These are phyloP conservation scores for Cerioporus squamosus DNA, from an alignment of 1,284 basidiomycete genomes.

Conservation along the genomic window DNA sequence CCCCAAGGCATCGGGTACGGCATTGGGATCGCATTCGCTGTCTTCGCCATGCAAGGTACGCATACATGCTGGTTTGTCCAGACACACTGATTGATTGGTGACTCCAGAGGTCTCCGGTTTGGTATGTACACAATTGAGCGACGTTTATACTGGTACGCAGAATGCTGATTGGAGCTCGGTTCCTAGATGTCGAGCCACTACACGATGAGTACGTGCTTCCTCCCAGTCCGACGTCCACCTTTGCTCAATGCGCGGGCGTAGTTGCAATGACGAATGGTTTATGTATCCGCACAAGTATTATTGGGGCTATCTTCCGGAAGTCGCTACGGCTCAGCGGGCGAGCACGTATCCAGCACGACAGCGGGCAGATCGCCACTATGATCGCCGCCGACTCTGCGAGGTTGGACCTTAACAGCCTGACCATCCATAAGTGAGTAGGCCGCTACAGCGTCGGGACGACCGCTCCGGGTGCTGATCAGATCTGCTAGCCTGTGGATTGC, in stretches of 20 bases:
- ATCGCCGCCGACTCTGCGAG: constrained; percentile 65
- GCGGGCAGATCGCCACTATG: constrained; percentile 75
- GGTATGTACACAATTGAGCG: constrained; percentile 33
- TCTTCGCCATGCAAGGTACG: constrained; percentile 72
- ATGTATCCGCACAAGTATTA: constrained; percentile 55
- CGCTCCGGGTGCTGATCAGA: constrained; percentile 6
- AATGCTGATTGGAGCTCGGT: neutral
- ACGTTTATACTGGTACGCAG: neutral
- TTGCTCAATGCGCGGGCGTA: too few species aligned
- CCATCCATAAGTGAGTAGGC: constrained; percentile 53
- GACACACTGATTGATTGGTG: neutral
- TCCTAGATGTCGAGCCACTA: constrained; percentile 54
- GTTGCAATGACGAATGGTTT: constrained; percentile 52
- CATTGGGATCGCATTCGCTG: constrained; percentile 58
- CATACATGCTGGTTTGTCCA: constrained; percentile 6
- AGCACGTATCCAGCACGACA: constrained; percentile 60
- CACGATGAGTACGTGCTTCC: constrained; percentile 41
- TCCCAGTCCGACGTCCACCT: neutral
- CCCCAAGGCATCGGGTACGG: constrained; percentile 61
- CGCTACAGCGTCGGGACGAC: neutral
- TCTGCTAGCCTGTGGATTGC: constrained; percentile 53
- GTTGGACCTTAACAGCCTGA: constrained; percentile 51
- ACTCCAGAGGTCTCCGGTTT: constrained; percentile 52
- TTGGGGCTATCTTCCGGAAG: constrained; percentile 74
- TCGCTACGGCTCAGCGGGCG: constrained; percentile 71